A percentile compares a stretch with the other conserved stretches of the same genome.
phyloP scores from a whole-genome alignment of 179 eudicot genomes.

The Sideroxylon spinosum region DNA sequence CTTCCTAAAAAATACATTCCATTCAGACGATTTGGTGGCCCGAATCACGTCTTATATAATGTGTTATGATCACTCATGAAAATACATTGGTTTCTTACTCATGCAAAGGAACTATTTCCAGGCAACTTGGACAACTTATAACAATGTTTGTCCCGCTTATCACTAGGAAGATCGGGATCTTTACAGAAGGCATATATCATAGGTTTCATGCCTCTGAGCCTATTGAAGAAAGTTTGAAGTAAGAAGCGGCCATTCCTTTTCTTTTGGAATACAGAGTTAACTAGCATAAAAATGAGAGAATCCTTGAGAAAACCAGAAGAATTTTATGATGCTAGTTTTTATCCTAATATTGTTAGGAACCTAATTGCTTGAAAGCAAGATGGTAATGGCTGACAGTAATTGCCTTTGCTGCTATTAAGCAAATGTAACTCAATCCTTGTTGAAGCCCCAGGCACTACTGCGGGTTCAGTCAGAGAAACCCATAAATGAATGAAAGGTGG shows the following conservation, averaged over 20 bases:
- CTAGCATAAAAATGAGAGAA: no score
- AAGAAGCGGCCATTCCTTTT: no score
- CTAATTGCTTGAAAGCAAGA: neutral
- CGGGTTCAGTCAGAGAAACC: neutral
- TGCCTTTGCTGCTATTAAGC: neutral
- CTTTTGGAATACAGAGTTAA: no score
- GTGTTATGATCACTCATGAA: conserved; percentile 23
- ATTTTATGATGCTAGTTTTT: neutral
- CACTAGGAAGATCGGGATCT: conserved; percentile 35
- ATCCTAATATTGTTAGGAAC: neutral
- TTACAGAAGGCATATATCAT: conserved; percentile 10
- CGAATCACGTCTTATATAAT: no score
- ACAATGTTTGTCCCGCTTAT: conserved; percentile 33
- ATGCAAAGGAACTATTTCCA: conserved; percentile 46
- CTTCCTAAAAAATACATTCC: neutral
- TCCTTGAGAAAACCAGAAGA: neutral
- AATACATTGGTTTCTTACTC: conserved; percentile 46
- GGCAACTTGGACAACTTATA: conserved; percentile 47
- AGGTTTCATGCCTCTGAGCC: no score
- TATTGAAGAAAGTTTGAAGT: no score
- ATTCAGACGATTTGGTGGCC: neutral
- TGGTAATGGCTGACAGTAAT: neutral
- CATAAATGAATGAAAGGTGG: neutral
- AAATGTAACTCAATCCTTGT: neutral
- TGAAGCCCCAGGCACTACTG: neutral